Base-by-base conservation (phyloP, 257 asterid genomes). In the Solanum medicagineum region DNA sequence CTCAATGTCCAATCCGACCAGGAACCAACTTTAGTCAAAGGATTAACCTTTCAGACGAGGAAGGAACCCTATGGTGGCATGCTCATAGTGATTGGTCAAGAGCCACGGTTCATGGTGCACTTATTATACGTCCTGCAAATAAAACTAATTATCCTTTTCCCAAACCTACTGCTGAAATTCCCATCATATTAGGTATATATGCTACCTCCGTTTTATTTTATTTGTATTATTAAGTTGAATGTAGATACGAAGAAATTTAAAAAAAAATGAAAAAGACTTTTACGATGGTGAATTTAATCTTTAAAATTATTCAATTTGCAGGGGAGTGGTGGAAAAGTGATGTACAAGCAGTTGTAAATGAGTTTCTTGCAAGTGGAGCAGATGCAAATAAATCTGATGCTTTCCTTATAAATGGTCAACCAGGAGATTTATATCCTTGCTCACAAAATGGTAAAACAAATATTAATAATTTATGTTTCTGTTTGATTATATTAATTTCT, bases 261-360 rank as follows among this genome's bases (percentile, higher is more conserved):
- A 54, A 13, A 54, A 14, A 54, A 4, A 5, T 4, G 4, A 53
- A 54, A 1, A 51, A 14, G 15, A 12, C 17, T 45, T 22, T 20
- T 10, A 5, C 8, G 22, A 47, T 14, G 13, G 15, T 20, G 6
- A 24, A 36, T 36, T 26, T 47, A 77, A 77, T 77, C 1, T 49
- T 45, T 36, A 12, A 56, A 9, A 17, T 12, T 10, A 40, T 56
- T 45, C 45, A 75, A 85, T 20, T 9, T 9, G 24, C 42, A 92
- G 94, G 92, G 10, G 93, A 92, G 36, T 93, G 96, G 96, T 92
- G 94, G 94, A 92, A 86, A 65, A 86, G 91, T 71, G 92, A 93
- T 68, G 7, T 93, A 15, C 36, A 65, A 24, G 86, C 70, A 5
- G 88, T 93, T 47, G 32, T 90, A 1, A 75, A 12, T 60, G 90